phyloP scores from a whole-genome alignment of 441 rosid genomes.

The Populus trichocarpa region DNA sequence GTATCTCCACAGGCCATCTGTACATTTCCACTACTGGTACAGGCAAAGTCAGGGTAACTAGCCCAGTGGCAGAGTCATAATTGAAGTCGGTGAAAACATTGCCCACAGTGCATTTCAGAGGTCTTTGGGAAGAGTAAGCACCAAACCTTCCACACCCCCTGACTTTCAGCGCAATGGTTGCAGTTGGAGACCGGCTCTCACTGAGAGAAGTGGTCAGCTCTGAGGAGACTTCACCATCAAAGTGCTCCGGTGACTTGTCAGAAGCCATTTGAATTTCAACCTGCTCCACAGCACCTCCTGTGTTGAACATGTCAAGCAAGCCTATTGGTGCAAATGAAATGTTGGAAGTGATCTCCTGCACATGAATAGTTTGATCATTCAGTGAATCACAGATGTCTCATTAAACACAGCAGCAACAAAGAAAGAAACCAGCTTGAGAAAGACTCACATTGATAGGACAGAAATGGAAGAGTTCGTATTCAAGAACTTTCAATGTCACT shows the following conservation, averaged over 20 bases:
- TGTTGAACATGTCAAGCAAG: constrained; percentile 80
- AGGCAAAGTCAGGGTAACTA: constrained; percentile 54
- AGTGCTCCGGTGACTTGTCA: constrained; percentile 31
- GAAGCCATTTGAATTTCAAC: constrained; percentile 38
- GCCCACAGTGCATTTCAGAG: constrained; percentile 54
- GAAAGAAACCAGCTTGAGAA: background rate
- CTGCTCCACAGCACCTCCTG: constrained; percentile 68
- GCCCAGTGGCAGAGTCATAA: constrained; percentile 51
- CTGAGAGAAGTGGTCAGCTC: constrained; percentile 39
- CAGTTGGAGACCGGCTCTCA: constrained; percentile 36
- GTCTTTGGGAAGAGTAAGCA: constrained; percentile 68
- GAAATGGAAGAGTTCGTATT: constrained; percentile 86
- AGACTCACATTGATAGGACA: constrained; percentile 64
- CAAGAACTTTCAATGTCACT: constrained; percentile 70
- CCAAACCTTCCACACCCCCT: constrained; percentile 84
- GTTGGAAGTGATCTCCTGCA: constrained; percentile 57
- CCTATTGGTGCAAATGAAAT: constrained; percentile 84
- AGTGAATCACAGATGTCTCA: background rate
- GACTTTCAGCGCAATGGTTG: constrained; percentile 47
- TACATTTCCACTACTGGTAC: constrained; percentile 64
- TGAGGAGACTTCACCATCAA: constrained; percentile 53
- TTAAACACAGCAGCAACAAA: background rate
- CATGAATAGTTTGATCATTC: background rate
- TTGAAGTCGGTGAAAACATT: constrained; percentile 42
- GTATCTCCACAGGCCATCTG: constrained; percentile 74